Evolutionary conservation across 495 filamentous ascomycete species (phyloP).

Genomic region (Penicillium cinerascens): DNA sequence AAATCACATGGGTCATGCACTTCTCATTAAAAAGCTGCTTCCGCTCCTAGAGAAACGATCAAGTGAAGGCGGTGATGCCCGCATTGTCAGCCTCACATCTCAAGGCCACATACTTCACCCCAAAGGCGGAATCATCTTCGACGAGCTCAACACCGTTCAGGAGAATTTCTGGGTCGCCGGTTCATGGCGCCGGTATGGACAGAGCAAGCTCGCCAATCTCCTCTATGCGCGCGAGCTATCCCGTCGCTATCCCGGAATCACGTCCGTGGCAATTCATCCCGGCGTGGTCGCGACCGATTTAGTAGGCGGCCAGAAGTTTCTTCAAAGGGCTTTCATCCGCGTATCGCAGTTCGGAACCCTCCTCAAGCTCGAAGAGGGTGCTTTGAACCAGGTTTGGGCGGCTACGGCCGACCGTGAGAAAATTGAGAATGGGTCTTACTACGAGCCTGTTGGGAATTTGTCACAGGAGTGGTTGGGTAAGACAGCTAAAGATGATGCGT

Average conservation of each 20-base stretch:
- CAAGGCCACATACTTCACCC: constrained; percentile 31
- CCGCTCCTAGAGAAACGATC: constrained; percentile 44
- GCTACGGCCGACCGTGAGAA: constrained; percentile 29
- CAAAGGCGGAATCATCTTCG: constrained; percentile 49
- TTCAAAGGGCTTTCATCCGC: constrained; percentile 11
- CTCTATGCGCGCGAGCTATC: constrained; percentile 56
- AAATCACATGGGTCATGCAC: constrained; percentile 65
- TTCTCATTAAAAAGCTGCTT: constrained; percentile 58
- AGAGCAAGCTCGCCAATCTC: constrained; percentile 68
- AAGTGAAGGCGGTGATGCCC: constrained; percentile 27
- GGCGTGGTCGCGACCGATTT: constrained; percentile 40
- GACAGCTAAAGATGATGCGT: too few relatives aligned
- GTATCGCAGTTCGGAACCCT: constrained; percentile 12
- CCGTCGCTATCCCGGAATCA: constrained; percentile 43
- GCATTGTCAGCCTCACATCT: constrained; percentile 43
- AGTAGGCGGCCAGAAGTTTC: constrained; percentile 14
- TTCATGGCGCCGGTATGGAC: constrained; percentile 51
- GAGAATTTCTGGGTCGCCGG: constrained; percentile 10
- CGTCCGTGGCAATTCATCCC: constrained; percentile 41
- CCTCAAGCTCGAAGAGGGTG: constrained; percentile 31
- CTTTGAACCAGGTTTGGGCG: constrained; percentile 56
- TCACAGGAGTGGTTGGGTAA: constrained; percentile 20
- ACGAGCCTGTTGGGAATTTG: constrained; percentile 46
- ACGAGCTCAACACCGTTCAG: constrained; percentile 11
- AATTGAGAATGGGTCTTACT: constrained; percentile 41